Conservation (phyloP, 1,284 basidiomycete species). For the Apiotrichum veenhuisii region DNA sequence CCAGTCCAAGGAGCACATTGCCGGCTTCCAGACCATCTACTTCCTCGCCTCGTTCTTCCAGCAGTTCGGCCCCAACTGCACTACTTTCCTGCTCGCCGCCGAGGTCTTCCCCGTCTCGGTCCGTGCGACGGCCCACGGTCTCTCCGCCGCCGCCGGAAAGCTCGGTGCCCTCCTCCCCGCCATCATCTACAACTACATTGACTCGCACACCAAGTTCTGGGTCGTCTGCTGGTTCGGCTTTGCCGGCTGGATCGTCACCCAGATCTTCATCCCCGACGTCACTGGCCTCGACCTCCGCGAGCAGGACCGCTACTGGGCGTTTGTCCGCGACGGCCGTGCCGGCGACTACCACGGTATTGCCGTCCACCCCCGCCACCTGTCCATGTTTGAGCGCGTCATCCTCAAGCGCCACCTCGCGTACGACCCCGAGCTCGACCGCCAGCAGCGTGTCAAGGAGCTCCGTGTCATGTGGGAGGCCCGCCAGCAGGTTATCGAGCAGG, state of each 20-base stretch:
- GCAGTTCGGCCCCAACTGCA: conserved; percentile 56
- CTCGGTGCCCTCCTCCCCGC: conserved; percentile 53
- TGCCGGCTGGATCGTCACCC: conserved; percentile 51
- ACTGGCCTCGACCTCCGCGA: conserved; percentile 57
- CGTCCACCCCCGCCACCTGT: conserved; percentile 55
- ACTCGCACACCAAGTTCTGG: conserved; percentile 53
- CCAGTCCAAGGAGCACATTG: conserved; percentile 40
- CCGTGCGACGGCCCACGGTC: conserved; percentile 52
- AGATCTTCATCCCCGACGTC: conserved; percentile 54
- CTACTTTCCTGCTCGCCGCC: conserved; percentile 51
- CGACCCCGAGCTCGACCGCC: conserved; percentile 54
- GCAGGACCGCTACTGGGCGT: conserved; percentile 57
- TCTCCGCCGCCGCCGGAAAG: conserved; percentile 54
- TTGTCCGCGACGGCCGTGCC: conserved; percentile 52
- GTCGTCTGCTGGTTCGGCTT: conserved; percentile 57
- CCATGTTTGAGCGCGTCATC: conserved; percentile 52
- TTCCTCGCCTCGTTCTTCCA: conserved; percentile 56
- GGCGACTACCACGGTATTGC: conserved; percentile 57
- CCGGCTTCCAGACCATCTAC: conserved; percentile 55
- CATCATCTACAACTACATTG: conserved; percentile 49
- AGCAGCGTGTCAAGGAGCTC: conserved; percentile 54
- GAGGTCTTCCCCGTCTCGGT: conserved; percentile 56
- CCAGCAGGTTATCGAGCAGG: conserved; percentile 26
- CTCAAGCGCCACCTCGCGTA: conserved; percentile 54
- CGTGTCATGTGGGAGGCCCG: conserved; percentile 48